phyloP scores from a whole-genome alignment of 176 grass and related monocot species.

The Triticum dicoccoides region DNA sequence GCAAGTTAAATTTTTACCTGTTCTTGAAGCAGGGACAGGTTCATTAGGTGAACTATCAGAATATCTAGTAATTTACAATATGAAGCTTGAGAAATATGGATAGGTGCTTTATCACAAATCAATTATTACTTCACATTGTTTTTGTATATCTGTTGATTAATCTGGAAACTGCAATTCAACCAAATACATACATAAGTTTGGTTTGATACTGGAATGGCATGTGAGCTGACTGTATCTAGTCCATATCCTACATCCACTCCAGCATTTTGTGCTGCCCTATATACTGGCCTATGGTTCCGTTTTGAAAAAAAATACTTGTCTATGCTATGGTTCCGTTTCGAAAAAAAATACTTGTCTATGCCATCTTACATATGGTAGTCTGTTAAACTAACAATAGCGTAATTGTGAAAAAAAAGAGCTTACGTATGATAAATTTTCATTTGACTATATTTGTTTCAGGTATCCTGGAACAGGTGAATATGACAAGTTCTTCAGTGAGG shows the following conservation, averaged over 20 bases:
- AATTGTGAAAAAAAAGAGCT: not conserved
- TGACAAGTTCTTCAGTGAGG: constrained; percentile 65
- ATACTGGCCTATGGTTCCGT: not conserved
- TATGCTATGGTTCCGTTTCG: not conserved
- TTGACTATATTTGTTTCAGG: constrained; percentile 38
- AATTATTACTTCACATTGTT: not conserved
- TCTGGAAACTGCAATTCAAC: not conserved
- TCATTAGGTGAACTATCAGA: not conserved
- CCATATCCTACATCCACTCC: not conserved
- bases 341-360: not conserved
- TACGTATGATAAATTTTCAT: not conserved
- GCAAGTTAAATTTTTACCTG: not conserved
- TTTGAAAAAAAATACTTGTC: not conserved
- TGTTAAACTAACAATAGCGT: constrained; percentile 10
- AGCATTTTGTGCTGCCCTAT: not conserved
- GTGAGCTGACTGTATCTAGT: not conserved
- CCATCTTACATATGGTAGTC: constrained; percentile 6
- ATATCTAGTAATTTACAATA: not conserved
- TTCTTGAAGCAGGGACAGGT: not conserved
- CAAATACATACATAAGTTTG: not conserved
- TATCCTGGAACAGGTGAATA: constrained; percentile 85
- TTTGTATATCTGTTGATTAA: not conserved
- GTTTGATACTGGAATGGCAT: not conserved
- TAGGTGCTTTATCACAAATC: not conserved
- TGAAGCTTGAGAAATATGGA: not conserved